Evolutionary conservation across 2,329 filamentous ascomycete genomes (phyloP).

Genomic region (Neofusicoccum sp.): DNA sequence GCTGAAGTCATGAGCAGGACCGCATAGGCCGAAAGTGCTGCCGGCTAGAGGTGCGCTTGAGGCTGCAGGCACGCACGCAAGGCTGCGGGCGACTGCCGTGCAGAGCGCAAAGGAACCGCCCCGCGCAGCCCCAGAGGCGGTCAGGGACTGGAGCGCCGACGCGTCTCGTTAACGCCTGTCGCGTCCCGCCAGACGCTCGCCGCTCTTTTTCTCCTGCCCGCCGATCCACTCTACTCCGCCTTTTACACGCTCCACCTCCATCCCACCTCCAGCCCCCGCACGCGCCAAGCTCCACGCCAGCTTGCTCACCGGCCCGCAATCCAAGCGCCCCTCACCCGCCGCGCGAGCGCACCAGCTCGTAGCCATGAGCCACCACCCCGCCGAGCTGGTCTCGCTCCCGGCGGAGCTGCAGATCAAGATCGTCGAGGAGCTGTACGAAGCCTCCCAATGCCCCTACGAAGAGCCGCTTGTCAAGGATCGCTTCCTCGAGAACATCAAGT

Average conservation of each 20-base stretch:
- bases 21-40: not conserved
- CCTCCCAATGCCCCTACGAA: slow-evolving; percentile 12
- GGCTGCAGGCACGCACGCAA: not conserved
- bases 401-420: slow-evolving; percentile 24
- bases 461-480: slow-evolving; percentile 14
- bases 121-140: not conserved
- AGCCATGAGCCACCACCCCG: not conserved
- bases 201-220: not conserved
- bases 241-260: not conserved
- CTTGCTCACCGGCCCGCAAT: not conserved
- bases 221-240: not conserved
- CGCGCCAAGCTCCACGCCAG: not conserved
- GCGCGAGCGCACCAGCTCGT: not conserved
- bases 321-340: not conserved
- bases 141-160: not conserved
- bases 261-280: not conserved
- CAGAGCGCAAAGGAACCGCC: not conserved
- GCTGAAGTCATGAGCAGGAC: not conserved
- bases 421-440: slow-evolving; percentile 24
- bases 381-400: slow-evolving; percentile 21
- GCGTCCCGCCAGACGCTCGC: not conserved
- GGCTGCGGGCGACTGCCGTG: slow-evolving; percentile 3
- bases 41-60: not conserved
- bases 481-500: slow-evolving; percentile 24
- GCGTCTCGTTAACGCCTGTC: not conserved